Conservation (phyloP, 768 basidiomycete species). For the Lactarius trivialis region DNA sequence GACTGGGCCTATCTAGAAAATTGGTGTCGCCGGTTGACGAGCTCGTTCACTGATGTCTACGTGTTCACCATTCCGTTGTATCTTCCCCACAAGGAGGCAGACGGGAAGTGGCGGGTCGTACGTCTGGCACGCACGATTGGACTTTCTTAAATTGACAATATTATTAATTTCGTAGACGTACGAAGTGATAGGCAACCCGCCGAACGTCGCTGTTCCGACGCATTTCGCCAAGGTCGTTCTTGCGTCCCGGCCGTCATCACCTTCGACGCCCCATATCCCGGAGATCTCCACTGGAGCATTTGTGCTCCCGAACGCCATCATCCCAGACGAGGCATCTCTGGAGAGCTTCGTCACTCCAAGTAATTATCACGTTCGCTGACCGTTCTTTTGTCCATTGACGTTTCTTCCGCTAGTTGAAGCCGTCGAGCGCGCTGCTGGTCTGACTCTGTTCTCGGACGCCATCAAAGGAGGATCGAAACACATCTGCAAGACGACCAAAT, state of each 20-base stretch:
- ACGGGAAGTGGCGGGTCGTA: constrained; percentile 95
- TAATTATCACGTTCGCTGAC: constrained; percentile 32
- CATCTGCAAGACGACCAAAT: constrained; percentile 85
- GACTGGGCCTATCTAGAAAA: constrained; percentile 97
- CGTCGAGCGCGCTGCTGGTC: constrained; percentile 85
- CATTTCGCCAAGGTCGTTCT: constrained; percentile 97
- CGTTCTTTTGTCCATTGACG: constrained; percentile 5
- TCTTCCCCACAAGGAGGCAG: constrained; percentile 73
- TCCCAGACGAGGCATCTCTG: constrained; percentile 77
- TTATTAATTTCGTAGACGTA: constrained; percentile 59
- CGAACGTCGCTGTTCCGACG: constrained; percentile 89
- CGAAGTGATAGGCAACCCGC: constrained; percentile 91
- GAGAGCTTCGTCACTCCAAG: constrained; percentile 79
- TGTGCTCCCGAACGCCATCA: constrained; percentile 90
- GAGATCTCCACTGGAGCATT: constrained; percentile 91
- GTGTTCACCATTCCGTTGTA: constrained; percentile 98
- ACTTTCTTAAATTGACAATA: background rate
- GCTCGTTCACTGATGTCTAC: constrained; percentile 88
- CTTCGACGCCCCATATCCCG: constrained; percentile 56
- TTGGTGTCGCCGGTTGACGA: constrained; percentile 88
- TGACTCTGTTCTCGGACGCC: constrained; percentile 78
- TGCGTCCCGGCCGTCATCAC: constrained; percentile 65
- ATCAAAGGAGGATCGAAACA: constrained; percentile 72
- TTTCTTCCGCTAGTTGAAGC: constrained; percentile 59
- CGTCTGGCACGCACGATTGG: constrained; percentile 30